Percentiles rank a stretch among this genome's conserved stretches.
Conservation (phyloP, 805 yeast genomes). For the Candida tibetensis region DNA sequence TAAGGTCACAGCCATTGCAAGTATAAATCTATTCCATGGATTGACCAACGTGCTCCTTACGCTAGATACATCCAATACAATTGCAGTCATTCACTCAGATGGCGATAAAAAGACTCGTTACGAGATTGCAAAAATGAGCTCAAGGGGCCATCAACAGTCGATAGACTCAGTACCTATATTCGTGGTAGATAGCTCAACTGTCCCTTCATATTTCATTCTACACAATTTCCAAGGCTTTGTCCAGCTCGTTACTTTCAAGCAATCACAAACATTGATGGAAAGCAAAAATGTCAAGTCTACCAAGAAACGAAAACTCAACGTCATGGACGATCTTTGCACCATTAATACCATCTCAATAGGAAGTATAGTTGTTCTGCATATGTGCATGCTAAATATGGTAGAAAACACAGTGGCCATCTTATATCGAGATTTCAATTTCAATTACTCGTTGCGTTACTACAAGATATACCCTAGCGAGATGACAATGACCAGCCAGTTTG, state of each 20-base stretch:
- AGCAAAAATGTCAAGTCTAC: background rate
- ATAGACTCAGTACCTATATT: constrained; percentile 21
- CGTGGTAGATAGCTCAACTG: constrained; percentile 10
- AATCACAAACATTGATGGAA: background rate
- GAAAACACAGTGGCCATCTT: constrained; percentile 19
- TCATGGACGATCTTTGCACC: constrained; percentile 4
- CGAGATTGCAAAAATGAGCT: constrained; percentile 12
- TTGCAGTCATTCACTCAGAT: background rate
- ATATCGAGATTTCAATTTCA: constrained; percentile 34
- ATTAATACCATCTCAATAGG: constrained; percentile 16
- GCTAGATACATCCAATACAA: background rate
- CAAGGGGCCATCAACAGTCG: constrained; percentile 22
- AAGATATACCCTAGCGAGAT: constrained; percentile 12
- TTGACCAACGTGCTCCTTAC: background rate
- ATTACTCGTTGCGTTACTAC: constrained; percentile 31
- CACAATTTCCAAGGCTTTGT: constrained; percentile 14
- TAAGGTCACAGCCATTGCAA: background rate
- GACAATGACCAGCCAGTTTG: constrained; percentile 20
- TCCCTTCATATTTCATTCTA: constrained; percentile 16
- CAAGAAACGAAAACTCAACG: constrained; percentile 4
- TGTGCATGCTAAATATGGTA: constrained; percentile 2
- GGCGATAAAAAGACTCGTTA: background rate
- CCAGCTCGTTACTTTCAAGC: constrained; percentile 5
- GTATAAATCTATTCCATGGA: background rate
- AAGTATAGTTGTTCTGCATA: constrained; percentile 15